Base-by-base conservation (phyloP, 2,329 filamentous ascomycete genomes). In the Beauveria caledonica region DNA sequence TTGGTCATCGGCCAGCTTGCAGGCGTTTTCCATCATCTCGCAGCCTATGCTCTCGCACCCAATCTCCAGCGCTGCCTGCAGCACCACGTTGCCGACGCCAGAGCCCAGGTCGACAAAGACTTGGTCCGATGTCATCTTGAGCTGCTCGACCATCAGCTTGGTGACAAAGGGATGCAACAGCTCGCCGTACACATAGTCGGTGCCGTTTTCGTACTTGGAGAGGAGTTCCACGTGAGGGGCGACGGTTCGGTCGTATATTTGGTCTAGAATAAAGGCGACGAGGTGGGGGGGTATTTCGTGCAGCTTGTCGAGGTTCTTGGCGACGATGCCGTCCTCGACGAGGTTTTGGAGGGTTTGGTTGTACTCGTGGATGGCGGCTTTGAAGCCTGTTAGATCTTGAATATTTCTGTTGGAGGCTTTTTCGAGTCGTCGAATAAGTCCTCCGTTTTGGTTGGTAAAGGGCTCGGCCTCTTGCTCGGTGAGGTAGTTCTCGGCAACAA, bases 1-100 rank as follows among this genome's bases (percentile, higher is more conserved):
- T 73, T 97, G 94, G 27, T 86, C 81, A 27, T 88, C 85, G 8
- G 91, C 94, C 36, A 96, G 82, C 60, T 87, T 86, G 76, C 88
- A 92, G 2, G 92, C 90, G 63, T 94, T 95, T 61, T 88, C 82
- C 91, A 97, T 96, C 81, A 95, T 90, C 73, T 99, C 94, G 68
- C 93, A 96, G 29, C 94, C 94, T 87, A 92, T 97, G 73, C 89
- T 93, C 71, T 96, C 91, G 72, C 92, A 96, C 19, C 94, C 94
- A 57, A 93, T 86, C 72, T 99, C 90, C 21, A 99, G 82, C 0
- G 94, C 94, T 2, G 93, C 92, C 72, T 99, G 94, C 55, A 99
- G 78, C 27, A 94, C 92, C 3, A 97, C 93, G 70, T 97, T 99
- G 52, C 93, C 94, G 17, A 97, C 94, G 33, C 94, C 94, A 2